Evolutionary conservation across 495 filamentous ascomycete genomes (phyloP), one percentile per base, ranked within the genome.

Genomic region (Penicillium robsamsonii): DNA sequence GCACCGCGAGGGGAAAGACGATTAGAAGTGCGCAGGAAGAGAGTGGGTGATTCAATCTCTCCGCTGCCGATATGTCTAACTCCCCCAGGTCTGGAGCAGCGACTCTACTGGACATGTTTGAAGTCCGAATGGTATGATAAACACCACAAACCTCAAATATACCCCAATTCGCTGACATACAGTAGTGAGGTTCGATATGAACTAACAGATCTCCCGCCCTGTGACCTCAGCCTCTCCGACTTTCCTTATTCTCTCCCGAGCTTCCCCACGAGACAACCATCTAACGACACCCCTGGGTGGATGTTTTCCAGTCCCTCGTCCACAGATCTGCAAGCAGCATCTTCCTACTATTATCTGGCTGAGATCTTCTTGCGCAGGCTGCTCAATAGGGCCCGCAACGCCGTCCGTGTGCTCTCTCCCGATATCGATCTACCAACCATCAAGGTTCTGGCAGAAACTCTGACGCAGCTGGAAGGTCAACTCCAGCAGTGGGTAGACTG

Each of bases 91-190:
- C 56, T 74, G 22, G 69, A 71, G 51, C 71, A 74, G 50, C 64
- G 70, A 27, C 66, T 74, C 11, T 74, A 74, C 55, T 74, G 71
- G 71, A 74, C 71, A 31, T 73, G 70, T 38, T 64, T 74, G 29
- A 74, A 74, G 55, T 70, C 71, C 8, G 70, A 72, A 65, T 74
- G 70, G 65, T 68, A 53, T 24, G 11, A 7, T 6, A 42, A 33
- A 55, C 22, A 29, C 43, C 43, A 55, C 22, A 49, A 1, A 33
- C 25, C 53, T 18, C 25, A 31, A 25, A 43, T 31, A 25, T 40
- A 11, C 47, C 29, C 27, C 9, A 42, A 18, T 3, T 20, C 12
- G 11, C 25, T 42, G 33, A 59, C 51, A 27, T 49, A 15, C 4
- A 33, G 35, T 30, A 68, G 65, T 40, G 71, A 74, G 57, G 63